Base-by-base conservation (phyloP, 352 stramenopile species). In the Globisporangium ultimum region DNA sequence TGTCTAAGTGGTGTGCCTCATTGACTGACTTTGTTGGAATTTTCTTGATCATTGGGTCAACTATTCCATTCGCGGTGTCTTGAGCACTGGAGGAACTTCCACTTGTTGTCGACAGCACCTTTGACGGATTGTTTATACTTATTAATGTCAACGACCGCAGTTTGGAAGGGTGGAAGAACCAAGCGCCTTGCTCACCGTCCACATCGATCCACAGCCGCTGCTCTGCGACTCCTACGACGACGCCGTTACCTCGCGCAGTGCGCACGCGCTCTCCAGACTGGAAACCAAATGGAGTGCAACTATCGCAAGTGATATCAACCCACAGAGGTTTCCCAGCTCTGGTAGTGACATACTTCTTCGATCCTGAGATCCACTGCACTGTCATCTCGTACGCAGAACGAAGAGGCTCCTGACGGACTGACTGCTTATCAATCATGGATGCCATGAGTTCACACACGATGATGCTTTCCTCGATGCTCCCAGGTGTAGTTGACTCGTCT, bases 131-230 rank as follows among this genome's bases (percentile, higher is more conserved):
- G 36, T 15, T 56, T 7, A 67, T 38, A 20, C 48, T 67, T 3
- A 61, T 57, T 20, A 79, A 49, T 36, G 67, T 64, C 47, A 88
- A n/a, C 3, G 70, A 61, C 1, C 76, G 72, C 15, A 94, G 34
- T 36, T 87, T 84, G 11, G 72, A 88, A 28, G 80, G 76, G 58
- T 94, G 77, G 48, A 90, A 83, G 52, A 89, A 91, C 89, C 89
- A 96, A 20, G 72, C 73, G 22, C 88, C 86, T 14, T 70, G 20
- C 18, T 96, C 83, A 1, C 70, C 84, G 20, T 96, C 89, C 0
- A 95, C 74, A 56, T 93, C 71, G 9, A 96, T 70, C 89, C 89
- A 97, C 9, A 95, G 53, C 6, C 80, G 71, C 13, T 67, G 63
- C 32, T 77, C 68, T 2, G 79, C 76, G 8, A 88, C 71, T 0